Base-by-base conservation (phyloP, 2,329 filamentous ascomycete species). In the Neophaeococcomyces mojaviensis region DNA sequence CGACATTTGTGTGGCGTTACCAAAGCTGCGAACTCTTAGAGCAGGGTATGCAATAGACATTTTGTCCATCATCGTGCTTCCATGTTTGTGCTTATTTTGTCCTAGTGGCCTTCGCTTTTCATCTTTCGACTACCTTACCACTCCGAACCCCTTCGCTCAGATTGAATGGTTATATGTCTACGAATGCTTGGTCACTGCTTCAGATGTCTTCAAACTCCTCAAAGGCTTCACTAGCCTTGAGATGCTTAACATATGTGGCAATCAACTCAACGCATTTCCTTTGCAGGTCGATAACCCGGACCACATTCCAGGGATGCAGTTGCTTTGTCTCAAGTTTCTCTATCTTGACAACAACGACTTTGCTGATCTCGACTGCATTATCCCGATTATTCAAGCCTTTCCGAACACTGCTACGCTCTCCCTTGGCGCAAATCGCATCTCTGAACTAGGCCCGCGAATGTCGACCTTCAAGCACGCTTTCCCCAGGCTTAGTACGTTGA, bases 361-460 rank as follows among this genome's bases (percentile, higher is more conserved):
- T 39, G 49, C 24, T 10, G 50, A 54, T 70, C 55, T 55, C 50
- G 59, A 50, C 55, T 53, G 16, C 55, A 66, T 60, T 38, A 72
- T 70, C 38, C 64, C 62, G 37, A 70, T 67, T 56, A 88, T 84
- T 56, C 68, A 64, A 12, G 64, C 68, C 0, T 77, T 88, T 43
- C 65, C 69, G 3, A 65, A 67, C 4, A 63, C 80, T 3, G 58
- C 65, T 16, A 66, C 66, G 4, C 64, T 82, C 5, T 68, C 71
- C 3, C 73, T 97, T 42, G 90, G 94, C 56, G 80, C 82, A 41
- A 94, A 94, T 66, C 73, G 70, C 40, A 85, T 95, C 51, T 67
- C 68, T 13, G 8, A 44, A 6, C 24, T 54, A 22, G 44, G 46
- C 4, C 40, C 24, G 43, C 26, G 59, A 64, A 13, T 61, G 71